Percentiles rank a stretch among this genome's conserved stretches.
Conservation (phyloP, 768 basidiomycete genomes). For the Pleurotus platypus region DNA sequence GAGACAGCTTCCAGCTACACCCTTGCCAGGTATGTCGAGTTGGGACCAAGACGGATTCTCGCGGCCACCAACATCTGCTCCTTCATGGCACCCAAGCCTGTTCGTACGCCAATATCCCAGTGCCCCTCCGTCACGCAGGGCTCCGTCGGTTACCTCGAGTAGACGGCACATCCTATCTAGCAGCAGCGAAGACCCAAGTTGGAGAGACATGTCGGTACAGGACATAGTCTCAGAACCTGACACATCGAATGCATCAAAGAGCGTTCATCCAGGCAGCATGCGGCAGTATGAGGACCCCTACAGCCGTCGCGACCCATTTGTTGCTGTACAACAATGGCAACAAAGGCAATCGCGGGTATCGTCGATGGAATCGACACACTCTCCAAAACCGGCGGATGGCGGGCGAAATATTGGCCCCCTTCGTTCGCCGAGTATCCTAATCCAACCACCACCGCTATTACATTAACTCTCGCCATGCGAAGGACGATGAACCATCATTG, state of each 20-base stretch:
- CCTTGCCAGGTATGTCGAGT: background rate
- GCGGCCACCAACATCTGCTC: background rate
- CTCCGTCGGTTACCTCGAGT: background rate
- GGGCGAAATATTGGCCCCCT: too few species aligned
- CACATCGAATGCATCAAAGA: conserved; percentile 2
- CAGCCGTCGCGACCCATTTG: background rate
- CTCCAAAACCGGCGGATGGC: background rate
- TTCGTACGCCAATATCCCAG: background rate
- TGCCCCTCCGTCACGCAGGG: background rate
- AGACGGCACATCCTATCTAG: background rate
- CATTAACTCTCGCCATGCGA: too few species aligned
- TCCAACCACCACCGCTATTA: background rate
- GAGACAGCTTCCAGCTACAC: background rate
- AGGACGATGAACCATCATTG: too few species aligned
- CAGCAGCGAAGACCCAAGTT: background rate
- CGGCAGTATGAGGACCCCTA: conserved; percentile 1
- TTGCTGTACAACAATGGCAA: conserved; percentile 3
- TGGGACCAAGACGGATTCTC: background rate
- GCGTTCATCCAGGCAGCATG: background rate
- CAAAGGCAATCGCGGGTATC: background rate
- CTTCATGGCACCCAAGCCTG: background rate
- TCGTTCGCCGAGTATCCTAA: background rate
- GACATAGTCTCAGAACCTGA: background rate
- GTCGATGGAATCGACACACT: background rate
- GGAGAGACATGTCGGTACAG: background rate